Evolutionary conservation across 192 early-diverging fungal species (phyloP), one percentile per base, ranked within the genome.

Genomic region (Coemansia sp.): DNA sequence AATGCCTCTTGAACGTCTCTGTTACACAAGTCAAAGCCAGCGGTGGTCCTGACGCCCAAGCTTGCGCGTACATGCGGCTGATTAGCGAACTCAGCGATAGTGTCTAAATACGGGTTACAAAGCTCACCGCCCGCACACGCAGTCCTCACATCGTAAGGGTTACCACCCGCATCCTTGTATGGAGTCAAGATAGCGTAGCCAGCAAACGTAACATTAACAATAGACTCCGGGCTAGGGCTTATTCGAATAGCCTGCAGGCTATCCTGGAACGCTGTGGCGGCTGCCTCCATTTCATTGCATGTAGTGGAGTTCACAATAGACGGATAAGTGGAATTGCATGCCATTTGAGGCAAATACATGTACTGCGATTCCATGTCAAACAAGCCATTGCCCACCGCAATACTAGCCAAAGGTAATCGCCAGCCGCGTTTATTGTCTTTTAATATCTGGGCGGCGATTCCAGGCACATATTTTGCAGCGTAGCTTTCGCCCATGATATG

Each of bases 391-490:
- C 97, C 95, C 62, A 98, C 93, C 36, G 90, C 81, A 55, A 96
- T 74, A 9, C 89, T 88, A 29, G 79, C 86, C 34, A 95, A 86
- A 22, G 91, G 88, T 69, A 93, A 88, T 46, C 15, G 39, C n/a
- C n/a, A n/a, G n/a, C n/a, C 24, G 13, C 58, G 27, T 18, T 15
- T 8, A n/a, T 36, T 11, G 3, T 41, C 36, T 11, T 22, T 58
- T 5, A 39, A 74, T 66, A 97, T 94, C 27, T 89, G 90, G 31
- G 75, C 50, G 5, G 86, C 95, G 27, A 96, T 89, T 27, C 91
- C 95, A 20, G 95, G 97, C 33, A 98, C 87, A 72, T 97, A 98
- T 79, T 97, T 94, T 0, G 95, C 97, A 5, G 84, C 90, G 62
- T 93, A 90, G 47, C 83, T 87, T 83, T 96, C 94, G 47, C 96